A percentile compares a stretch with the other conserved stretches of the same genome.
phyloP scores from a whole-genome alignment of 345 rosid species.

The Carallia brachiata region DNA sequence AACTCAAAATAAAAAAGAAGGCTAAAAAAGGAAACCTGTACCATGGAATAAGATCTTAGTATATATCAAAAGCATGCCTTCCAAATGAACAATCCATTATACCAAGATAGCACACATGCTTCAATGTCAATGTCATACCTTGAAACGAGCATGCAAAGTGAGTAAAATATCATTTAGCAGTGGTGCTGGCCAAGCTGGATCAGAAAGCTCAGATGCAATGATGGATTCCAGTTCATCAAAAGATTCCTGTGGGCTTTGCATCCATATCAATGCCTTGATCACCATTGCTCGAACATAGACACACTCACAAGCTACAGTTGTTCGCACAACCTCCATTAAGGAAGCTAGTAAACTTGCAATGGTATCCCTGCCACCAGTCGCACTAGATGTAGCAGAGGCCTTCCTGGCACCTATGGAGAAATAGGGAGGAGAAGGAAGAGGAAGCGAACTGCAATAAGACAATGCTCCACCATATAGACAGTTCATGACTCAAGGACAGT shows the following conservation, averaged over 20 bases:
- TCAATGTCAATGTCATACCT: constrained; percentile 44
- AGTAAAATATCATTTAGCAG: constrained; percentile 91
- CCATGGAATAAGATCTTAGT: too few relatives aligned
- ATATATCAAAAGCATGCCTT: too few relatives aligned
- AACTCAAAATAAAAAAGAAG: too few relatives aligned
- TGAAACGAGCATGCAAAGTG: constrained; percentile 99
- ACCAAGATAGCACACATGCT: background rate
- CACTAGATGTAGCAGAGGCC: constrained; percentile 63
- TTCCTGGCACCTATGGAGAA: constrained; percentile 53
- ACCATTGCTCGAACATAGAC: constrained; percentile 98
- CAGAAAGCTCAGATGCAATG: constrained; percentile 98
- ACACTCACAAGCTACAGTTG: constrained; percentile 99
- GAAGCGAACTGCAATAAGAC: constrained; percentile 1
- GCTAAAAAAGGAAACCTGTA: too few relatives aligned
- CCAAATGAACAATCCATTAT: too few relatives aligned
- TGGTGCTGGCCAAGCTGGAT: constrained; percentile 95
- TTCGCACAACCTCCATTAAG: constrained; percentile 95
- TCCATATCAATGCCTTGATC: constrained; percentile 99
- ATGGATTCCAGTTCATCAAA: constrained; percentile 91
- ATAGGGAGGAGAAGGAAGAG: constrained; percentile 3
- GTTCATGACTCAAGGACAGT: background rate
- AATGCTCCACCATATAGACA: background rate
- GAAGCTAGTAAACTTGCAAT: constrained; percentile 90
- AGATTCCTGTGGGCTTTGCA: constrained; percentile 95
- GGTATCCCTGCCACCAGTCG: constrained; percentile 75